Percentiles rank a stretch among this genome's conserved stretches.
These are phyloP conservation scores for Chaetomium olivaceum DNA, from an alignment of 2,329 filamentous ascomycete genomes.

Conservation along the genomic window DNA sequence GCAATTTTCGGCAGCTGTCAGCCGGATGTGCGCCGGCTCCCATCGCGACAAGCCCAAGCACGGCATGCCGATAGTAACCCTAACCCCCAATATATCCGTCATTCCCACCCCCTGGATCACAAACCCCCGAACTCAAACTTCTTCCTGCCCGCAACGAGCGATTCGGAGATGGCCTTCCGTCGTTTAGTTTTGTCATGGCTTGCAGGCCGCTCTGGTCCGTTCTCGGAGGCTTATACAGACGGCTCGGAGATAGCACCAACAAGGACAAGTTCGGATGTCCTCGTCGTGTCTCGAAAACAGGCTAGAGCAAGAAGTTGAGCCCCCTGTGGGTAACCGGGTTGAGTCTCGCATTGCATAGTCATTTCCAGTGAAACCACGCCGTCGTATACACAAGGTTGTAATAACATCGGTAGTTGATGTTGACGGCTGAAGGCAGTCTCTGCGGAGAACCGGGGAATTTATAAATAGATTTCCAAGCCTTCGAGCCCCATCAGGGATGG, in stretches of 20 bases:
- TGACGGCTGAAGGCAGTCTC: neutral
- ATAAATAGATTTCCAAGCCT: conserved; percentile 7
- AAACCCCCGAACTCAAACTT: neutral
- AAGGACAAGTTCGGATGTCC: neutral
- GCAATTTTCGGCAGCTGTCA: conserved; percentile 11
- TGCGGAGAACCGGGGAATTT: neutral
- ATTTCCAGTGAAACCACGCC: conserved; percentile 2
- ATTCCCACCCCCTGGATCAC: neutral
- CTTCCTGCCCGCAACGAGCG: neutral
- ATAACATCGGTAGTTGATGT: conserved; percentile 12
- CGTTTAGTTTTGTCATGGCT: neutral
- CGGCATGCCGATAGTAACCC: neutral
- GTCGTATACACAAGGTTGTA: conserved; percentile 1
- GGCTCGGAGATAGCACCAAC: neutral
- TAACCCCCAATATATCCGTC: neutral
- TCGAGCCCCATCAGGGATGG: neutral
- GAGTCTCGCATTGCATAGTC: neutral
- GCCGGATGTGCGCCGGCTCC: neutral
- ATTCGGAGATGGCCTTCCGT: neutral
- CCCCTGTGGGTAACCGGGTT: conserved; percentile 4
- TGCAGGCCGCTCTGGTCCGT: neutral
- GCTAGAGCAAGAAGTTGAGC: neutral
- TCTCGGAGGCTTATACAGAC: neutral
- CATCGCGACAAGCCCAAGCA: neutral
- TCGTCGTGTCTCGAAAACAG: neutral